Conservation (phyloP, 2,329 filamentous ascomycete species). For the Alternaria triticina region DNA sequence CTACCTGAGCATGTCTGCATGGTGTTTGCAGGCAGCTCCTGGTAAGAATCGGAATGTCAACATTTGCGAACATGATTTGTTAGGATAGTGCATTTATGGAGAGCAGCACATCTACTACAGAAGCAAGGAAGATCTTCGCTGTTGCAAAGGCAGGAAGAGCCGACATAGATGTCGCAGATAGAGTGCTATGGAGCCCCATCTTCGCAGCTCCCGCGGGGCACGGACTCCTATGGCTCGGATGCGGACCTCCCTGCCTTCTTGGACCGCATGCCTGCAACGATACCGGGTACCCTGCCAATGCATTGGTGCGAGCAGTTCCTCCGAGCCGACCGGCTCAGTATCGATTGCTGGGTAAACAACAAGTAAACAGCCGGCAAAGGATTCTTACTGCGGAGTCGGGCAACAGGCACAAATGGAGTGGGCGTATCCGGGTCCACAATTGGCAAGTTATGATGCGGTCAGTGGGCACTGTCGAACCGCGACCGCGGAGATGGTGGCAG, state of each 20-base stretch:
- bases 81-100: not conserved
- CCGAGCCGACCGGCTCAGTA: conserved; percentile 1
- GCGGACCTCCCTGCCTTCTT: not conserved
- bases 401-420: not conserved
- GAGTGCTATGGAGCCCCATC: not conserved
- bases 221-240: not conserved
- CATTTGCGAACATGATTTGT: not conserved
- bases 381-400: not conserved
- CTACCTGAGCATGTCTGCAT: not conserved
- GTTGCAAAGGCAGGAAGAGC: not conserved
- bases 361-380: not conserved
- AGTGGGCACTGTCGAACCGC: conserved; percentile 27
- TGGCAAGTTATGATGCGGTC: conserved; percentile 32
- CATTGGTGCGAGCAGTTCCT: conserved; percentile 9
- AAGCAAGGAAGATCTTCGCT: not conserved
- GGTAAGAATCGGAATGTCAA: not conserved
- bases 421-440: not conserved
- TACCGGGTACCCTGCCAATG: not conserved
- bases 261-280: not conserved
- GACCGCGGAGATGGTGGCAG: conserved; percentile 22
- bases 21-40: not conserved
- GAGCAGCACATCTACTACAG: not conserved
- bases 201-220: conserved; percentile 1
- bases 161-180: not conserved
- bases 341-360: conserved; percentile 5